Conservation (phyloP, 2,329 filamentous ascomycete species). For the Achaetomium macrosporum region DNA sequence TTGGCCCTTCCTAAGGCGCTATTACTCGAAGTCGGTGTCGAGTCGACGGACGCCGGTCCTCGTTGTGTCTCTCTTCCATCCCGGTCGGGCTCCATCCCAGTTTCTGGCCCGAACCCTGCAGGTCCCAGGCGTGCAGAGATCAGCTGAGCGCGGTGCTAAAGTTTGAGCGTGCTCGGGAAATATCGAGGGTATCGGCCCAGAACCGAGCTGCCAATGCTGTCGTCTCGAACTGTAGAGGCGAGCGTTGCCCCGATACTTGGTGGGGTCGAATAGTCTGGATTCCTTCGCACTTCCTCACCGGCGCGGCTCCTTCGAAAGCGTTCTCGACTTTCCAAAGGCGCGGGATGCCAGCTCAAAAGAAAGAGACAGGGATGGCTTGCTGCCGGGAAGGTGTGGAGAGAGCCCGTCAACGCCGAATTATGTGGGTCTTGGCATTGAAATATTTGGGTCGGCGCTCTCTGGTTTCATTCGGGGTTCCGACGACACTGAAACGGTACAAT, state of each 20-base stretch:
- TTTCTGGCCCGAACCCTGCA: slow-evolving; percentile 10
- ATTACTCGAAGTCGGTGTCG: slow-evolving; percentile 9
- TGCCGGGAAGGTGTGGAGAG: slow-evolving; percentile 9
- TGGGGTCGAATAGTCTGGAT: neutral
- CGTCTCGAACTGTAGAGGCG: neutral
- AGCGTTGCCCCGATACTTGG: neutral
- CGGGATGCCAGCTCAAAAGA: slow-evolving; percentile 13
- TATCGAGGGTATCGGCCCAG: slow-evolving; percentile 1
- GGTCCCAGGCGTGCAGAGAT: neutral
- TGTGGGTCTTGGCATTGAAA: slow-evolving; percentile 20
- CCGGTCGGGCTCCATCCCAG: slow-evolving; percentile 27
- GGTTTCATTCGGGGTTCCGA: slow-evolving; percentile 19
- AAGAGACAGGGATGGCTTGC: slow-evolving; percentile 13
- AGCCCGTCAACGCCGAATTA: slow-evolving; percentile 19
- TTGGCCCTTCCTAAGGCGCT: slow-evolving; percentile 9
- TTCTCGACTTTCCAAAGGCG: slow-evolving; percentile 12
- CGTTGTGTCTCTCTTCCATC: slow-evolving; percentile 15
- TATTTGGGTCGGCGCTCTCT: slow-evolving; percentile 13
- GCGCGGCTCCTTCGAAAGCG: slow-evolving; percentile 10
- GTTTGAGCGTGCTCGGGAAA: slow-evolving; percentile 8
- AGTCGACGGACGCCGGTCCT: slow-evolving; percentile 7
- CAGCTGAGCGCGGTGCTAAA: neutral
- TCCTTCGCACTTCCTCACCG: neutral
- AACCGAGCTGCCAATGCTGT: slow-evolving; percentile 5
- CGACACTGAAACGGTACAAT: slow-evolving; percentile 20